These are phyloP conservation scores for Xerocomus spinulosus DNA, from an alignment of 768 basidiomycete genomes.

Conservation along the genomic window DNA sequence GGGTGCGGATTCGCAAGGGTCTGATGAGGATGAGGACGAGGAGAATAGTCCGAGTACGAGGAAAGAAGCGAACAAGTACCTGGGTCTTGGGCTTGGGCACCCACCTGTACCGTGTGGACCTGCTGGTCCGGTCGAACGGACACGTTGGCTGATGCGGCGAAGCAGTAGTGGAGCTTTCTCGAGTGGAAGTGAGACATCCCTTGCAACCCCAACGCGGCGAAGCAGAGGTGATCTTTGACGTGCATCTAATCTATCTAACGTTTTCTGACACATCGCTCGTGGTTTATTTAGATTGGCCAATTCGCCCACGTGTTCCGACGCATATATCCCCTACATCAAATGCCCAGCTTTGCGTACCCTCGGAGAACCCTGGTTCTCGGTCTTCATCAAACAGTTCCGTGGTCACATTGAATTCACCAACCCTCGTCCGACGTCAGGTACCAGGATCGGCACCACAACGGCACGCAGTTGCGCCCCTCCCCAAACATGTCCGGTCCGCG, in stretches of 20 bases:
- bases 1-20: slow-evolving; percentile 29
- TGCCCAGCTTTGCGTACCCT: slow-evolving; percentile 32
- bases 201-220: slow-evolving; percentile 61
- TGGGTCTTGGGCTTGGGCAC: slow-evolving; percentile 62
- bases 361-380: slow-evolving; percentile 51
- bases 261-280: slow-evolving; percentile 1
- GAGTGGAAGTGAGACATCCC: slow-evolving; percentile 62
- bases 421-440: slow-evolving; percentile 33
- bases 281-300: slow-evolving; percentile 53
- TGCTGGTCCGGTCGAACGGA: slow-evolving; percentile 36
- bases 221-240: slow-evolving; percentile 44
- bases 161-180: slow-evolving; percentile 83
- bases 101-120: slow-evolving; percentile 35
- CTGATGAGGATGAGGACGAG: slow-evolving; percentile 60
- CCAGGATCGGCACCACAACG: slow-evolving; percentile 23
- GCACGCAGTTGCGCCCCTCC: slow-evolving; percentile 20
- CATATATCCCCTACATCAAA: slow-evolving; percentile 47
- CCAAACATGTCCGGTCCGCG: slow-evolving; percentile 26
- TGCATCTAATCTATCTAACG: slow-evolving; percentile 32
- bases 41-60: slow-evolving; percentile 61
- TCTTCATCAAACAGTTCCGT: slow-evolving; percentile 53
- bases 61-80: slow-evolving; percentile 49
- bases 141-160: slow-evolving; percentile 65
- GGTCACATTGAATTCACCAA: slow-evolving; percentile 45
- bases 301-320: slow-evolving; percentile 46